phyloP scores from a whole-genome alignment of 2,329 filamentous ascomycete species.

The Aspergillus spinulosporus region DNA sequence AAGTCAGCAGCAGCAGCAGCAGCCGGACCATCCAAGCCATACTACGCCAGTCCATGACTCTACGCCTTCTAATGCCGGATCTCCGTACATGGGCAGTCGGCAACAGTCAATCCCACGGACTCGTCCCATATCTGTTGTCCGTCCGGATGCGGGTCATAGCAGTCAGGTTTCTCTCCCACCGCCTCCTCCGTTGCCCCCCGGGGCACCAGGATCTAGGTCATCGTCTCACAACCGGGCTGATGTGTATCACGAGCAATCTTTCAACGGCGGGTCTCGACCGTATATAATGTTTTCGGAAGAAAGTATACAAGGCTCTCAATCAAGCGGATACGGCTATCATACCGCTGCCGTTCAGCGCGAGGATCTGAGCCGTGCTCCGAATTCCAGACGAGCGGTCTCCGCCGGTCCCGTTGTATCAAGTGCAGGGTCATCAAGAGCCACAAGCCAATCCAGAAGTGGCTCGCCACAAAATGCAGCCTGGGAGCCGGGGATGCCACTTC shows the following conservation, averaged over 20 bases:
- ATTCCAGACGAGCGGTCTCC: constrained; percentile 47
- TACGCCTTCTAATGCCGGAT: constrained; percentile 19
- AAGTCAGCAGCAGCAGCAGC: constrained; percentile 25
- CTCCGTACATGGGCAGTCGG: constrained; percentile 26
- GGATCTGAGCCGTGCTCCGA: constrained; percentile 36
- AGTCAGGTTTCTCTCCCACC: constrained; percentile 37
- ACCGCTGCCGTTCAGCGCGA: constrained; percentile 23
- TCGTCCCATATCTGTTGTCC: constrained; percentile 37
- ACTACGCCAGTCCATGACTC: constrained; percentile 19
- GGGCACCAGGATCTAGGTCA: constrained; percentile 31
- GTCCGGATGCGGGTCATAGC: constrained; percentile 27
- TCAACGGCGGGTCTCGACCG: constrained; percentile 21
- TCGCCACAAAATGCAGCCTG: constrained; percentile 39
- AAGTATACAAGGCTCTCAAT: constrained; percentile 22
- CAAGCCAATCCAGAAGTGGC: constrained; percentile 36
- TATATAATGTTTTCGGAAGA: constrained; percentile 28
- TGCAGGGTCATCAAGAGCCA: constrained; percentile 32
- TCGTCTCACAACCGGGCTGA: constrained; percentile 36
- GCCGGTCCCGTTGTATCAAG: constrained; percentile 44
- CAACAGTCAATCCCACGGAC: constrained; percentile 29
- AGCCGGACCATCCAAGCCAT: constrained; percentile 22
- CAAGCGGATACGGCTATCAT: constrained; percentile 19
- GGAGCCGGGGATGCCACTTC: constrained; percentile 49
- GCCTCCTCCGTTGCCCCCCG: constrained; percentile 38
- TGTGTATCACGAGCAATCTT: constrained; percentile 25